These are phyloP conservation scores for Saturnispora galanensis DNA, from an alignment of 805 yeast species.

Conservation along the genomic window DNA sequence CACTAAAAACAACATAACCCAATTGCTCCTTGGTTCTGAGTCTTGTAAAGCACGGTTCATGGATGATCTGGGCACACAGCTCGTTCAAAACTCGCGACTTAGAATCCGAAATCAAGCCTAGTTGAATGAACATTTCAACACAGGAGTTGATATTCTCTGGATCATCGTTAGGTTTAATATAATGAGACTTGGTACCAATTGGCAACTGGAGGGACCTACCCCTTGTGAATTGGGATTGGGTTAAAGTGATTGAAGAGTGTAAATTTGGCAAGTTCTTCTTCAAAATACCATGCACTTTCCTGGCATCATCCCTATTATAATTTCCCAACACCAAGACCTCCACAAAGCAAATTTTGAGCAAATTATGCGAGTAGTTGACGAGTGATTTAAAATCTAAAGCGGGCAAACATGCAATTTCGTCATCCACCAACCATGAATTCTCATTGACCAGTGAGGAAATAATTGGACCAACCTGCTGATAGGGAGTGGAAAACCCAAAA, in stretches of 20 bases:
- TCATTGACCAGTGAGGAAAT: conserved; percentile 62
- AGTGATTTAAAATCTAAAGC: conserved; percentile 37
- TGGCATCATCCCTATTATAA: conserved; percentile 43
- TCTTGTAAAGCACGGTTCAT: conserved; percentile 84
- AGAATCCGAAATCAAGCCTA: conserved; percentile 42
- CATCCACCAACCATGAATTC: conserved; percentile 53
- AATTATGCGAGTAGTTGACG: conserved; percentile 36
- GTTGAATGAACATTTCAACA: conserved; percentile 66
- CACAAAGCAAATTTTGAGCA: conserved; percentile 49
- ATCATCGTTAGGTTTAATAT: conserved; percentile 47
- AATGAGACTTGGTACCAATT: conserved; percentile 32
- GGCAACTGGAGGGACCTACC: conserved; percentile 36
- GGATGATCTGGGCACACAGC: conserved; percentile 59
- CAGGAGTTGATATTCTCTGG: conserved; percentile 71
- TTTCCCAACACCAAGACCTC: conserved; percentile 81
- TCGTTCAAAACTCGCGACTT: conserved; percentile 43
- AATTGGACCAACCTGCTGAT: conserved; percentile 59
- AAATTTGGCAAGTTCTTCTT: conserved; percentile 19
- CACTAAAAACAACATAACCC: conserved; percentile 88
- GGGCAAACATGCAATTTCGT: conserved; percentile 42
- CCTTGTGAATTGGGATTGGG: conserved; percentile 35
- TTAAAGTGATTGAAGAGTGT: conserved; percentile 26
- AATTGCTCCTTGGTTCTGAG: conserved; percentile 90
- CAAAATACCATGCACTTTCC: conserved; percentile 36
- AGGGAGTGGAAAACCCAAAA: conserved; percentile 66